phyloP scores from a whole-genome alignment of 2,329 filamentous ascomycete species.

The Penicillium sp. region DNA sequence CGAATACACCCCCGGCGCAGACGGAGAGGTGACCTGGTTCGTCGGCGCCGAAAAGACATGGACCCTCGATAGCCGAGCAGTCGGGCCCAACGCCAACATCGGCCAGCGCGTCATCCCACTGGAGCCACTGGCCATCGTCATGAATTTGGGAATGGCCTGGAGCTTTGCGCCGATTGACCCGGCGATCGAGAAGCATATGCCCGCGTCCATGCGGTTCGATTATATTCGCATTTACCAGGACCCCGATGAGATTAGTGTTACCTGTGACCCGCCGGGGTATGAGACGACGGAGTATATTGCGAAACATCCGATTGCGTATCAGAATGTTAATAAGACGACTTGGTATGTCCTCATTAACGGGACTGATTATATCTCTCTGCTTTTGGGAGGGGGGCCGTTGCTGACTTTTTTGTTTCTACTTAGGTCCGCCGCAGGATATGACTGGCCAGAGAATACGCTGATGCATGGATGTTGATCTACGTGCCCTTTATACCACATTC shows the following conservation, averaged over 20 bases:
- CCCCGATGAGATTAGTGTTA: conserved; percentile 60
- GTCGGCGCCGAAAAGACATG: conserved; percentile 69
- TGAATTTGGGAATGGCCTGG: conserved; percentile 73
- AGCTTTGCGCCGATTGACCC: conserved; percentile 68
- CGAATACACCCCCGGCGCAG: conserved; percentile 64
- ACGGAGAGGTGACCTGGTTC: conserved; percentile 70
- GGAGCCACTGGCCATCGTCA: conserved; percentile 70
- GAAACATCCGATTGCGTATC: conserved; percentile 64
- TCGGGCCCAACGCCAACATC: conserved; percentile 72
- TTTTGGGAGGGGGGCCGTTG: background rate
- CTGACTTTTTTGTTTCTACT: conserved; percentile 7
- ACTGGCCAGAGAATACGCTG: conserved; percentile 66
- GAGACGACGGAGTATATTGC: conserved; percentile 71
- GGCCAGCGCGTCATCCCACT: conserved; percentile 68
- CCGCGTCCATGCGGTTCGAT: conserved; percentile 70
- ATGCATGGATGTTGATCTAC: conserved; percentile 55
- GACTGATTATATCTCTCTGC: no score
- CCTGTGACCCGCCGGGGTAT: conserved; percentile 71
- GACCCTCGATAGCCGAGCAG: conserved; percentile 63
- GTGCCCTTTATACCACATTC: background rate
- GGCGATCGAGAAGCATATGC: conserved; percentile 60
- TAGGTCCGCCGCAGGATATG: conserved; percentile 57
- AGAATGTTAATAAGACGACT: conserved; percentile 66
- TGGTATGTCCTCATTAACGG: conserved; percentile 54
- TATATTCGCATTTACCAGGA: conserved; percentile 75